These are phyloP conservation scores for Chaetomium strumarium DNA, from an alignment of 2,329 filamentous ascomycete genomes.

Conservation along the genomic window DNA sequence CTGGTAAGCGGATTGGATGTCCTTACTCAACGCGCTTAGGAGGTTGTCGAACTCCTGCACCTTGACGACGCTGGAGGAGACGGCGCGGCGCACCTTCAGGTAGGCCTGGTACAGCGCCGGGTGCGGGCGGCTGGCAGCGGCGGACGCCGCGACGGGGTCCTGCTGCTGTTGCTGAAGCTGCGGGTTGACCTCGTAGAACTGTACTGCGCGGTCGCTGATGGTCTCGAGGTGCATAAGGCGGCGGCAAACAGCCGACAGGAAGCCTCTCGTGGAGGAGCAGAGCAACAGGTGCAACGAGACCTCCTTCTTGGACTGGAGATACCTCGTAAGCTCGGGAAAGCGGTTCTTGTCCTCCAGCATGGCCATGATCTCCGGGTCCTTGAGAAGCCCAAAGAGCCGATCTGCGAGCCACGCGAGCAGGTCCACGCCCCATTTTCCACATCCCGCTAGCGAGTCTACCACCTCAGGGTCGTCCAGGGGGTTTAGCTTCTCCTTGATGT, in stretches of 20 bases:
- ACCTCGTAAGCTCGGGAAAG: conserved; percentile 43
- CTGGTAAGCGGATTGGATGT: conserved; percentile 48
- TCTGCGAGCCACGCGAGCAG: conserved; percentile 60
- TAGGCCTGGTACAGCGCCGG: conserved; percentile 53
- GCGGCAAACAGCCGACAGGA: conserved; percentile 63
- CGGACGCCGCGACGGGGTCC: conserved; percentile 29
- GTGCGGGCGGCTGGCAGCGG: conserved; percentile 38
- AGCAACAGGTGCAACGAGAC: conserved; percentile 60
- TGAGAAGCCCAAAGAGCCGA: conserved; percentile 49
- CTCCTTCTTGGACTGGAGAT: conserved; percentile 50
- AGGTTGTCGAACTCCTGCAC: conserved; percentile 58
- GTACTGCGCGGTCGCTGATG: conserved; percentile 43
- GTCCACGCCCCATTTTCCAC: conserved; percentile 73
- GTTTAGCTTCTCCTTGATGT: conserved; percentile 49
- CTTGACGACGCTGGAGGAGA: conserved; percentile 48
- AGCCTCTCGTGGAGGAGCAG: conserved; percentile 66
- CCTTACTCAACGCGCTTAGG: conserved; percentile 42
- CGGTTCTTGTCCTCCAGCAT: conserved; percentile 42
- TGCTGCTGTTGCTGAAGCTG: conserved; percentile 34
- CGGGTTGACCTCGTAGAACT: conserved; percentile 40
- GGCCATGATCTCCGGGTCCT: conserved; percentile 45
- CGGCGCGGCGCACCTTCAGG: conserved; percentile 47
- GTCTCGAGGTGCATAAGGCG: conserved; percentile 53
- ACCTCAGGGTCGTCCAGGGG: conserved; percentile 66
- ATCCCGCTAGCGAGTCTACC: conserved; percentile 64